A percentile compares a stretch with the other conserved stretches of the same genome.
Conservation (phyloP, 2,329 filamentous ascomycete genomes). For the Sporothrix euskadiensis region DNA sequence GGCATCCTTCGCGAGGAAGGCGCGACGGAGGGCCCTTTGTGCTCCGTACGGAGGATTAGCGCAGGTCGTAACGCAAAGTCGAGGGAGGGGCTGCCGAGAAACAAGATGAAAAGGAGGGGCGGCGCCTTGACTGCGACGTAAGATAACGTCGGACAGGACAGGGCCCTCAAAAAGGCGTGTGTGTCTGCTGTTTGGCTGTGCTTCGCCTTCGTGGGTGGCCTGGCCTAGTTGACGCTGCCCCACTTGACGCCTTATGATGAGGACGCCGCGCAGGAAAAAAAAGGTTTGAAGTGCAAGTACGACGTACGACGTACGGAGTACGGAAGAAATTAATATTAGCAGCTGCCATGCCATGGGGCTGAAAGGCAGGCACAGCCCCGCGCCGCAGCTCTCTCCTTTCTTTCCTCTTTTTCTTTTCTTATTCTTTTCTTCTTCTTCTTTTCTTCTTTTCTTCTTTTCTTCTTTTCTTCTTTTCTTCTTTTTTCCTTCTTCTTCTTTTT, state of each 20-base stretch:
- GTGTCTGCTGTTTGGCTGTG: not conserved
- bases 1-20: not conserved
- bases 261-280: not conserved
- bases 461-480: too few relatives aligned
- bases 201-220: not conserved
- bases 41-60: slow-evolving; percentile 4
- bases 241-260: slow-evolving; percentile 10
- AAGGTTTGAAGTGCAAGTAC: not conserved
- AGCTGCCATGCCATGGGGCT: slow-evolving; percentile 24
- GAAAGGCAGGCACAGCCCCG: slow-evolving; percentile 23
- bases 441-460: too few relatives aligned
- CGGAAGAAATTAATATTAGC: slow-evolving; percentile 3
- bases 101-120: slow-evolving; percentile 22
- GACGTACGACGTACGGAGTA: too few relatives aligned
- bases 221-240: not conserved
- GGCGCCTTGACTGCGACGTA: slow-evolving; percentile 5
- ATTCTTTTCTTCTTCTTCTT: too few relatives aligned
- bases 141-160: not conserved
- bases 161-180: not conserved
- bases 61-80: not conserved
- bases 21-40: slow-evolving; percentile 1
- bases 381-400: not conserved
- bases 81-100: slow-evolving; percentile 24
- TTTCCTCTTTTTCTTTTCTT: too few relatives aligned
- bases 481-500: not conserved